Evolutionary conservation across 768 basidiomycete species (phyloP).

Genomic region (Termitomyces sp.): DNA sequence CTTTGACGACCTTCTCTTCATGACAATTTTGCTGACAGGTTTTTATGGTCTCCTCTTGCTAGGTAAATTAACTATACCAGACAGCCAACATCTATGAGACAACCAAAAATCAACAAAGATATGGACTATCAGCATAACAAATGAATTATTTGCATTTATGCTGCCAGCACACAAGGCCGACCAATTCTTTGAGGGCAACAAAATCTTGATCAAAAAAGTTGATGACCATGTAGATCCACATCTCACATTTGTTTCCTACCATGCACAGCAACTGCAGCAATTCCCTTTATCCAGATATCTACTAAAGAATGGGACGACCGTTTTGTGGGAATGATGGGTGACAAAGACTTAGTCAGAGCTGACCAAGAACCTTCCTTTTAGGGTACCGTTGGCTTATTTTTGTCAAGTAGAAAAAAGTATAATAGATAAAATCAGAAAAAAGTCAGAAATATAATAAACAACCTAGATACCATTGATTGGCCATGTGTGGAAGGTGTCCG

Average conservation of each 20-base stretch:
- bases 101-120: conserved; percentile 1
- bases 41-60: conserved; percentile 14
- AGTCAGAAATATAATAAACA: too few relatives aligned
- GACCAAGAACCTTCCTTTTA: too few relatives aligned
- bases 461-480: too few relatives aligned
- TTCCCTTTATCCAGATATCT: conserved; percentile 5
- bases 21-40: neutral
- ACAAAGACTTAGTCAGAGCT: too few relatives aligned
- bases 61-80: conserved; percentile 24
- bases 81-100: conserved; percentile 8
- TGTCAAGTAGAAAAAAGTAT: too few relatives aligned
- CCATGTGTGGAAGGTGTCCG: too few relatives aligned
- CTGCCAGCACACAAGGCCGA: conserved; percentile 24
- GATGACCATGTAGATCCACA: neutral
- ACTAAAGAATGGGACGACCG: too few relatives aligned
- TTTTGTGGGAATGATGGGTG: too few relatives aligned
- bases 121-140: neutral
- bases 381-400: too few relatives aligned
- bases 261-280: neutral
- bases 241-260: neutral
- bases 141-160: conserved; percentile 1
- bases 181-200: conserved; percentile 17
- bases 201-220: conserved; percentile 3
- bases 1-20: conserved; percentile 10
- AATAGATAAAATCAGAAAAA: too few relatives aligned